phyloP scores from a whole-genome alignment of 768 basidiomycete genomes.

The Amanita exitialis region DNA sequence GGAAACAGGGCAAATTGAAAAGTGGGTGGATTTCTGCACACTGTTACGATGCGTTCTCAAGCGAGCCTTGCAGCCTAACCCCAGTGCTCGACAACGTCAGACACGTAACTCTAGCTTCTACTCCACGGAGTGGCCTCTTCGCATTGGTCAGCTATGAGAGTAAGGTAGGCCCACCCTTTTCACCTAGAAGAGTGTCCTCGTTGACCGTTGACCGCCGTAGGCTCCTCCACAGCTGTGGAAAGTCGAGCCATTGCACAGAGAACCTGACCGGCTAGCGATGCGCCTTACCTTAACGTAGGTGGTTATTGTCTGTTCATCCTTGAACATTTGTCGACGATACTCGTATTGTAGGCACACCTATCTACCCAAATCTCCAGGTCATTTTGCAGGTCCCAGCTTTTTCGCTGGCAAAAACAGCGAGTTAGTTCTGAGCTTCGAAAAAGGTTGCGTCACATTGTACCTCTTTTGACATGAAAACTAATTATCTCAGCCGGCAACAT shows the following conservation, averaged over 20 bases:
- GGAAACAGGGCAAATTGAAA: conserved; percentile 55
- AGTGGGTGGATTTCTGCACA: conserved; percentile 26
- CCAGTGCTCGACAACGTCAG: conserved; percentile 67
- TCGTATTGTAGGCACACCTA: conserved; percentile 50
- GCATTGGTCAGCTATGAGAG: conserved; percentile 70
- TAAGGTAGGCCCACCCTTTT: conserved; percentile 30
- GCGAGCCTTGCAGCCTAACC: conserved; percentile 38
- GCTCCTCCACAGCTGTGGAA: conserved; percentile 75
- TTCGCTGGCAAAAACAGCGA: conserved; percentile 77
- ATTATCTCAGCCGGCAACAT: conserved; percentile 57
- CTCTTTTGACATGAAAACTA: not conserved
- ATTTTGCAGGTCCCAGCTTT: conserved; percentile 76
- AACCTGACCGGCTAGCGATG: conserved; percentile 22
- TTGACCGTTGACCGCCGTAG: conserved; percentile 20
- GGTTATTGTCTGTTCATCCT: conserved; percentile 7
- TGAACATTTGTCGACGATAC: not conserved
- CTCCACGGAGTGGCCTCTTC: conserved; percentile 35
- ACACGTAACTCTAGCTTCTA: conserved; percentile 54
- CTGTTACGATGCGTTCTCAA: conserved; percentile 1
- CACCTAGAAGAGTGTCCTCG: not conserved
- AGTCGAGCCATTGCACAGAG: conserved; percentile 48
- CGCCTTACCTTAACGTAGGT: conserved; percentile 30
- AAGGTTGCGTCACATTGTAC: conserved; percentile 32
- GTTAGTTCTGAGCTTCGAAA: conserved; percentile 67
- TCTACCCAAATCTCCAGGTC: conserved; percentile 54